Evolutionary conservation across 2,329 filamentous ascomycete genomes (phyloP).

Genomic region (Ceratocystis variospora): DNA sequence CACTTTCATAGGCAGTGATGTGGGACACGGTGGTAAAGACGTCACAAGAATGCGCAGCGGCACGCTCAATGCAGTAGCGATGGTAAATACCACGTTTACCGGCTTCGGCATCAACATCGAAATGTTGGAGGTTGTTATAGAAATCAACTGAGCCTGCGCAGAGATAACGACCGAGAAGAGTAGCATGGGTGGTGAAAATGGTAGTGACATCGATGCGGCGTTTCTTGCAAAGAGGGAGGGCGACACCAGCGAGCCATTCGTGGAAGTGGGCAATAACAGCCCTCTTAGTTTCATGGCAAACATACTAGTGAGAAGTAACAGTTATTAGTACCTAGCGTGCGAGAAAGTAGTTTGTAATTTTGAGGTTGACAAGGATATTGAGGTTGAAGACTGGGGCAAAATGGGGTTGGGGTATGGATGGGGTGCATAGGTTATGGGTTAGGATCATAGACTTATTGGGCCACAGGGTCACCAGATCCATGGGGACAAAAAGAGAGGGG

Average conservation of each 20-base stretch:
- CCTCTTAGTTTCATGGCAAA: conserved; percentile 78
- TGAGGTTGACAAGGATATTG: conserved; percentile 18
- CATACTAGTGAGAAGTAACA: conserved; percentile 46
- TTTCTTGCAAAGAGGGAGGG: conserved; percentile 81
- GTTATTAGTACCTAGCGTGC: background rate
- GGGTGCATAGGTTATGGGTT: conserved; percentile 11
- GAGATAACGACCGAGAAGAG: conserved; percentile 84
- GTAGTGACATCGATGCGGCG: conserved; percentile 92
- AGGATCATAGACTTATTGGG: conserved; percentile 15
- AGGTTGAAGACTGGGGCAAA: conserved; percentile 9
- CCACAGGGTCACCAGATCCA: background rate
- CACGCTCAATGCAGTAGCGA: conserved; percentile 93
- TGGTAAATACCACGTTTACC: conserved; percentile 98
- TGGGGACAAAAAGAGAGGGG: conserved; percentile 2
- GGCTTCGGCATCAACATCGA: conserved; percentile 91
- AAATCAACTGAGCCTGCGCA: conserved; percentile 97
- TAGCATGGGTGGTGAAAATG: conserved; percentile 93
- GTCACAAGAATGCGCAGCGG: conserved; percentile 78
- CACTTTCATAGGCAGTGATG: conserved; percentile 95
- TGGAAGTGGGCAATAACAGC: conserved; percentile 98
- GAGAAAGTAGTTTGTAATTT: background rate
- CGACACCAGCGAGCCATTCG: conserved; percentile 94
- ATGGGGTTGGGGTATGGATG: conserved; percentile 11
- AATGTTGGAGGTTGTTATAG: conserved; percentile 96
- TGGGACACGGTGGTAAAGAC: conserved; percentile 98